Conservation (phyloP, 2,329 filamentous ascomycete genomes). For the Pseudovirgaria hyperparasitica region DNA sequence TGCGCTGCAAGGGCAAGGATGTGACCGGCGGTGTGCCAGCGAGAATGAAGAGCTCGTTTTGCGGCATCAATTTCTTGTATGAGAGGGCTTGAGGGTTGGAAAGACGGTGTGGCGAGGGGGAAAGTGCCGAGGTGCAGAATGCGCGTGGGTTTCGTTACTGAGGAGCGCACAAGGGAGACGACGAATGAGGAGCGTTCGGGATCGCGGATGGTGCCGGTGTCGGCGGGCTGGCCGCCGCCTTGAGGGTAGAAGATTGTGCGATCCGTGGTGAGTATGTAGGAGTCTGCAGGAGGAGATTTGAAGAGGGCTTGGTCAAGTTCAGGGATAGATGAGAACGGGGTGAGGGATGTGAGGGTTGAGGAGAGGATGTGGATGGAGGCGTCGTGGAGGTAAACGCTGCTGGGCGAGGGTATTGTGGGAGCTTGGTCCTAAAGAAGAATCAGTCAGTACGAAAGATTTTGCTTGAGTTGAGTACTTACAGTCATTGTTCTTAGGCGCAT, state of each 20-base stretch:
- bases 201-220: constrained; percentile 44
- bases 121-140: constrained; percentile 57
- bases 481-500: too few species aligned
- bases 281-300: constrained; percentile 43
- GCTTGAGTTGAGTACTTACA: too few species aligned
- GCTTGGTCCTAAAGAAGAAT: too few species aligned
- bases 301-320: constrained; percentile 42
- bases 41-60: constrained; percentile 50
- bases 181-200: constrained; percentile 28
- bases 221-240: constrained; percentile 61
- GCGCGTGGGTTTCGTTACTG: constrained; percentile 35
- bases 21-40: constrained; percentile 62
- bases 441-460: too few species aligned
- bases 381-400: constrained; percentile 31
- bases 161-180: constrained; percentile 45
- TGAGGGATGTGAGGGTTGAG: constrained; percentile 34
- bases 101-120: constrained; percentile 11
- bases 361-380: constrained; percentile 29
- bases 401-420: too few species aligned
- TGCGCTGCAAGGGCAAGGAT: constrained; percentile 57
- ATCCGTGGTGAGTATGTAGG: constrained; percentile 47
- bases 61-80: constrained; percentile 47
- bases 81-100: constrained; percentile 33
- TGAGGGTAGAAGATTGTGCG: constrained; percentile 66
- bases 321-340: constrained; percentile 37